These are phyloP conservation scores for Cyphellophora attinorum DNA, from an alignment of 2,329 filamentous ascomycete species.

Conservation along the genomic window DNA sequence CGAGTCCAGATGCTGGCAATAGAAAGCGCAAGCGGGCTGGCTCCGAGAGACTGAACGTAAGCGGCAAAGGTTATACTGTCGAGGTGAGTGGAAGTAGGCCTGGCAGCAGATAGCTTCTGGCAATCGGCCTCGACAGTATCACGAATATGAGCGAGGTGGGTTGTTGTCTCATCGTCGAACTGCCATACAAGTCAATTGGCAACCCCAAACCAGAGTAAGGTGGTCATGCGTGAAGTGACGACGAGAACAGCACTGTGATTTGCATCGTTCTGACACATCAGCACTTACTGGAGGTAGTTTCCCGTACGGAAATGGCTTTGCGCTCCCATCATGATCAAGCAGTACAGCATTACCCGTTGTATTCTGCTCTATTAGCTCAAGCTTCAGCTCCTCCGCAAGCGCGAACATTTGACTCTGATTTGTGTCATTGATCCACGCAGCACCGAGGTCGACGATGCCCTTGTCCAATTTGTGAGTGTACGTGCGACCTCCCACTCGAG, in stretches of 20 bases:
- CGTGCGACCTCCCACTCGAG: constrained; percentile 34
- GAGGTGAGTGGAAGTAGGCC: constrained; percentile 19
- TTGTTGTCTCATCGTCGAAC: constrained; percentile 18
- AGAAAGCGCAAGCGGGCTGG: constrained; percentile 22
- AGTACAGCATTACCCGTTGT: constrained; percentile 35
- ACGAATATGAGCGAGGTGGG: constrained; percentile 24
- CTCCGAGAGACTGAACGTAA: constrained; percentile 25
- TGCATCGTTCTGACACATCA: too few relatives aligned
- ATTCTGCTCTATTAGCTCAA: constrained; percentile 41
- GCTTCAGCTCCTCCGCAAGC: constrained; percentile 22
- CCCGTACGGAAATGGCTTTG: constrained; percentile 15
- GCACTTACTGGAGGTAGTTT: constrained; percentile 3
- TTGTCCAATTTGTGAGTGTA: constrained; percentile 21
- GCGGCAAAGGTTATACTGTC: constrained; percentile 31
- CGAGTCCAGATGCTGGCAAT: constrained; percentile 37
- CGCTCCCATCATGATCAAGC: constrained; percentile 23
- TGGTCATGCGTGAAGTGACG: too few relatives aligned
- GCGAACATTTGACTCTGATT: constrained; percentile 40
- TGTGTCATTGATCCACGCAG: constrained; percentile 51
- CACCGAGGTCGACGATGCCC: constrained; percentile 41
- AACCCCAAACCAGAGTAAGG: background rate
- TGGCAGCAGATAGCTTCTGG: constrained; percentile 23
- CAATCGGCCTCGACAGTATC: constrained; percentile 30
- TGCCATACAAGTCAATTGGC: background rate
- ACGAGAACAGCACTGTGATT: too few relatives aligned